Conservation (phyloP, 805 yeast species). For the Kluyveromyces siamensis region DNA sequence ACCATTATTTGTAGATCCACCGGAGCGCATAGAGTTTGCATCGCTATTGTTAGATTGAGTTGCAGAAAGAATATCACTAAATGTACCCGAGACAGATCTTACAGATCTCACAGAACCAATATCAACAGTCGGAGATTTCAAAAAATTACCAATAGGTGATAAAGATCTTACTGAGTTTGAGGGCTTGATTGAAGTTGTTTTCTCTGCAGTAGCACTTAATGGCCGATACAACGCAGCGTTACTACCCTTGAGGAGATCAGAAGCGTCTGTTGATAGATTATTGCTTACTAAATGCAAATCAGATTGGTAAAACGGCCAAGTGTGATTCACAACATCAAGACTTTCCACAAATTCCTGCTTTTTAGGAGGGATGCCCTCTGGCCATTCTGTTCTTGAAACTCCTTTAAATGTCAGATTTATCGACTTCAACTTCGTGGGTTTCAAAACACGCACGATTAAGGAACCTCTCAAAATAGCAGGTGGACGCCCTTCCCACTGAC, state of each 20-base stretch:
- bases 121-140: constrained; percentile 19
- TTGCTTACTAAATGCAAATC: constrained; percentile 34
- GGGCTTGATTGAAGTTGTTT: constrained; percentile 13
- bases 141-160: constrained; percentile 21
- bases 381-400: constrained; percentile 80
- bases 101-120: constrained; percentile 7
- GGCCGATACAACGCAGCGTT: constrained; percentile 22
- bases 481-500: constrained; percentile 56
- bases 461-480: constrained; percentile 81
- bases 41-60: constrained; percentile 13
- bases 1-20: constrained; percentile 4
- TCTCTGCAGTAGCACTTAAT: constrained; percentile 4
- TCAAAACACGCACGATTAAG: constrained; percentile 55
- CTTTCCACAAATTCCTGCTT: constrained; percentile 56
- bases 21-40: constrained; percentile 6
- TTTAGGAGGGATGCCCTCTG: constrained; percentile 95
- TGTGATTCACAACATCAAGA: constrained; percentile 61
- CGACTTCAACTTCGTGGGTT: constrained; percentile 61
- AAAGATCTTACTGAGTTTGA: constrained; percentile 12
- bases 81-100: constrained; percentile 15
- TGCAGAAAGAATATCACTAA: constrained; percentile 21
- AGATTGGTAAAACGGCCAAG: constrained; percentile 79
- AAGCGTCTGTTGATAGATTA: constrained; percentile 7
- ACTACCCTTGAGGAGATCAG: constrained; percentile 13
- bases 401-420: constrained; percentile 61